These are phyloP conservation scores for Dendrocalamus sinicus DNA, from an alignment of 176 grass and related monocot genomes.

Conservation along the genomic window DNA sequence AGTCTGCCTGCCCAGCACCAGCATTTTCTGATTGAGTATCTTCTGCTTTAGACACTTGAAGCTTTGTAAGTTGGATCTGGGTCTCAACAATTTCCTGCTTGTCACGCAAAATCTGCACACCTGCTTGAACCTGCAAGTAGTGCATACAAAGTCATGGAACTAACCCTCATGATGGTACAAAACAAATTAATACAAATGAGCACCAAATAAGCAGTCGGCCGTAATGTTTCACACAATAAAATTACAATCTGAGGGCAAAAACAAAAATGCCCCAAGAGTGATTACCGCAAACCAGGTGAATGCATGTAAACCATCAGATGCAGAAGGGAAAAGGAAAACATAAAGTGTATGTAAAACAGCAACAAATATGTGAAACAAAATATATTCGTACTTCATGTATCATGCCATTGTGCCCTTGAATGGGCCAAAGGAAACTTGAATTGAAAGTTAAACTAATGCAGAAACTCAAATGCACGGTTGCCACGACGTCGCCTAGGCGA, in stretches of 20 bases:
- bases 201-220: neutral
- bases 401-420: neutral
- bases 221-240: neutral
- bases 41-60: conserved; percentile 61
- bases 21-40: conserved; percentile 50
- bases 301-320: conserved; percentile 1
- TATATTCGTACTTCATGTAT: neutral
- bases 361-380: neutral
- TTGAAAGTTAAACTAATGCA: neutral
- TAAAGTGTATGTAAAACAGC: neutral
- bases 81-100: conserved; percentile 83
- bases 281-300: neutral
- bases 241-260: neutral
- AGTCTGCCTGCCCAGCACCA: conserved; percentile 41
- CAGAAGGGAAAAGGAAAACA: neutral
- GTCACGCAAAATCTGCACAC: conserved; percentile 84
- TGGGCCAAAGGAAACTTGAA: neutral
- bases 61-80: conserved; percentile 71
- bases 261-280: neutral
- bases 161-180: neutral
- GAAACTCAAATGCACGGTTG: neutral
- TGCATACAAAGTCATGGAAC: conserved; percentile 16
- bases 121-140: conserved; percentile 68
- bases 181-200: conserved; percentile 3
- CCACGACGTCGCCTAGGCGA: too few relatives aligned